Evolutionary conservation across 805 yeast species (phyloP), one percentile per base, ranked within the genome.

Genomic region (Aciculoconidium aculeatum): DNA sequence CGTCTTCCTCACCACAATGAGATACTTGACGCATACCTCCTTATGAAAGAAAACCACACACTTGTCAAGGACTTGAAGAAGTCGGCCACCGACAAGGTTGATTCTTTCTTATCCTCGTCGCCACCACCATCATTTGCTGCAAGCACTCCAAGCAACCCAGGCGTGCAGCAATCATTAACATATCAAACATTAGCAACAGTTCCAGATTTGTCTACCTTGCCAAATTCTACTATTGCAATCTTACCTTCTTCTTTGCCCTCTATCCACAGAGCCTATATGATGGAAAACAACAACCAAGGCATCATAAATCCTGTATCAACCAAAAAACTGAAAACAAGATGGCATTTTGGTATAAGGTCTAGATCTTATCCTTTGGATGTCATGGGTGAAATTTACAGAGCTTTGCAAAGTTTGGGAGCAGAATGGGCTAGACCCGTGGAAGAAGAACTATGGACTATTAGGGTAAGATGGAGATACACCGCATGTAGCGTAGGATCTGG

Each of bases 341-440:
- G 98, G 98, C 98, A 92, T 65, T 92, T 92, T 51, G 98, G 98
- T 41, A 92, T 92, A 37, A 70, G 98, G 51, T 86, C 96, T 6
- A 71, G 96, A 47, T 85, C 96, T 1, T 92, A 92, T 52, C 97
- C 98, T 18, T 67, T 92, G 44, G 98, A 92, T 55, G 98, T 92
- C 3, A 92, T 92, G 97, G 96, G 96, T 15, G 98, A 92, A 53
- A 88, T 92, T 24, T 92, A 92, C 59, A 70, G 96, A 26, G 97
- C 97, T 1, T 67, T 92, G 51, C 84, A 84, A 58, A 86, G 84
- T 47, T 63, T 92, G 31, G 96, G 96, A 1, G 97, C 97, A 0
- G 96, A 92, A 55, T 92, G 97, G 97, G 84, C 92, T 7, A 79
- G 80, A 44, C 96, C 97, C 5, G 75, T 88, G 0, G 95, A 88